These are phyloP conservation scores for Lecanosticta acicola DNA, from an alignment of 2,329 filamentous ascomycete genomes.

Conservation along the genomic window DNA sequence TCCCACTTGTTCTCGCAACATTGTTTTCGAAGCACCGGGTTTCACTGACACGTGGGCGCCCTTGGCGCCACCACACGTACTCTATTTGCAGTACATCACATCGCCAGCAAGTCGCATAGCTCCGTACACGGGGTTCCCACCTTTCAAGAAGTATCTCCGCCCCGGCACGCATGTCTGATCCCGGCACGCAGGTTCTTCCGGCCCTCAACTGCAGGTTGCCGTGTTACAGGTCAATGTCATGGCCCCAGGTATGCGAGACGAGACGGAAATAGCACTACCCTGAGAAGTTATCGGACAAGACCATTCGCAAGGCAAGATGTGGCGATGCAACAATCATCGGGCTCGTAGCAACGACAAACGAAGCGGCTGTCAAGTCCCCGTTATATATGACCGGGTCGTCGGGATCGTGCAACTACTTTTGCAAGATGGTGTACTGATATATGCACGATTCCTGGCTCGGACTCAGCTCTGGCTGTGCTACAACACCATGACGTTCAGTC, in stretches of 20 bases:
- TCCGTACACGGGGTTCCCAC: not conserved
- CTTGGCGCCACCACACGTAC: not conserved
- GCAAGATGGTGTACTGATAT: not conserved
- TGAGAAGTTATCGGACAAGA: too few relatives aligned
- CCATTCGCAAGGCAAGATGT: too few relatives aligned
- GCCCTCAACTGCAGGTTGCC: not conserved
- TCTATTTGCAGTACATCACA: constrained; percentile 2
- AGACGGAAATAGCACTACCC: not conserved
- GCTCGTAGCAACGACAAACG: not conserved
- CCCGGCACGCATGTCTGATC: not conserved
- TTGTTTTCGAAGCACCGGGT: not conserved
- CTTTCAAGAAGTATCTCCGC: constrained; percentile 1
- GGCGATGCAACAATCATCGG: too few relatives aligned
- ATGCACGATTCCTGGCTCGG: too few relatives aligned
- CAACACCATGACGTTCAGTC: too few relatives aligned
- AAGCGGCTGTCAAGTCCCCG: too few relatives aligned
- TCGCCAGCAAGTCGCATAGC: not conserved
- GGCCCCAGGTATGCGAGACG: not conserved
- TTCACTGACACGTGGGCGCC: constrained; percentile 1
- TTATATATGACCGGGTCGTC: not conserved
- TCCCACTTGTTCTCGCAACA: constrained; percentile 1
- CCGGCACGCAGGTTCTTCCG: not conserved
- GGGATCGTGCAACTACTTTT: not conserved
- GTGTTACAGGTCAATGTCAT: constrained; percentile 1
- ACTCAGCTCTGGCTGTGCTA: too few relatives aligned